A percentile compares a stretch with the other conserved stretches of the same genome.
Evolutionary conservation across 2,329 filamentous ascomycete genomes (phyloP).

Genomic region (Epichloe hybrida): DNA sequence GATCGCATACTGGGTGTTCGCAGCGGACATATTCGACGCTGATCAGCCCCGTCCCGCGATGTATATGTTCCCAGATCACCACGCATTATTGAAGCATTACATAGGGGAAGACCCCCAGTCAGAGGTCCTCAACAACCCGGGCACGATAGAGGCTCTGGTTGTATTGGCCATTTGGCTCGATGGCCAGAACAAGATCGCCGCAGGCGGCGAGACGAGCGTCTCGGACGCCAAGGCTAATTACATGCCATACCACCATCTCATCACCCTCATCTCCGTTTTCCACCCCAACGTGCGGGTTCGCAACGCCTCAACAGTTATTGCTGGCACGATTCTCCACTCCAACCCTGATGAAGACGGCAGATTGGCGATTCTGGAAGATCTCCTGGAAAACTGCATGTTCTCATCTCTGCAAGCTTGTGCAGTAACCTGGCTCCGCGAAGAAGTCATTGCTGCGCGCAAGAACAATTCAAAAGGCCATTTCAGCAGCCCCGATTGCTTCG

Average conservation of each 20-base stretch:
- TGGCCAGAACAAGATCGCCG: conserved; percentile 30
- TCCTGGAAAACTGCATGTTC: conserved; percentile 53
- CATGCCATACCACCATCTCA: conserved; percentile 46
- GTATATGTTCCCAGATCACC: conserved; percentile 47
- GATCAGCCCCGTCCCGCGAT: conserved; percentile 39
- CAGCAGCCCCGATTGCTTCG: conserved; percentile 38
- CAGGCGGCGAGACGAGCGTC: conserved; percentile 8
- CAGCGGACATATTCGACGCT: conserved; percentile 46
- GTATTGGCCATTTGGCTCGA: conserved; percentile 47
- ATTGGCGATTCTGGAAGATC: conserved; percentile 48
- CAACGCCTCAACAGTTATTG: conserved; percentile 40
- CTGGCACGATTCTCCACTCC: conserved; percentile 41
- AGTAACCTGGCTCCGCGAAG: conserved; percentile 50
- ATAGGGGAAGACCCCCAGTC: conserved; percentile 35
- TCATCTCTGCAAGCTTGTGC: conserved; percentile 48
- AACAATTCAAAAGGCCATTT: conserved; percentile 27
- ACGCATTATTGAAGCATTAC: conserved; percentile 38
- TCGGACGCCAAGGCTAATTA: conserved; percentile 27
- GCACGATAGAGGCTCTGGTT: conserved; percentile 45
- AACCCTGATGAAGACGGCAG: conserved; percentile 46
- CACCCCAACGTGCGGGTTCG: conserved; percentile 40
- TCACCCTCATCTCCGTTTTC: conserved; percentile 44
- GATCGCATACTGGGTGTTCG: conserved; percentile 49
- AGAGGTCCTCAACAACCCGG: conserved; percentile 35
- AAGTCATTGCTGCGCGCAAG: conserved; percentile 35